Base-by-base conservation (phyloP, 371 early-diverging fungal species). In the Mortierella polycephala region DNA sequence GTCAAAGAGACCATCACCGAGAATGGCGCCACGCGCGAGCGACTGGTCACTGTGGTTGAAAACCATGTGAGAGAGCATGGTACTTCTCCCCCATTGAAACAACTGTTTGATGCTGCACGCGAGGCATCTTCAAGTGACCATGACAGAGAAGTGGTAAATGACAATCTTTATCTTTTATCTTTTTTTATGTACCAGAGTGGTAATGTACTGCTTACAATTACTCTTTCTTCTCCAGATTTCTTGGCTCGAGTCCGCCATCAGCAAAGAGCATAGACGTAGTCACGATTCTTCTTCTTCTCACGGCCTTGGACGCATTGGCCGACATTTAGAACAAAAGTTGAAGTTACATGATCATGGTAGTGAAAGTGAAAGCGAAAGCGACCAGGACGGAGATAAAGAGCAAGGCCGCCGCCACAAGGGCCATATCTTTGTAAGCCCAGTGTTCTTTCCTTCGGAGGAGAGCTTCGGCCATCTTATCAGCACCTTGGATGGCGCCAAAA, bases 381-480 rank as follows among this genome's bases (percentile, higher is more conserved):
- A 57, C 40, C 45, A 69, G 21, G 44, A 52, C 10, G 46, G 57
- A 12, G 69, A 68, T 14, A 18, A 55, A 30, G 14, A 68, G 44
- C 30, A 56, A 56, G 44, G 23, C 47, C 37, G 64, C 64, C 50
- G 30, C 1, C 51, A 20, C 40, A 42, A 66, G 4, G 55, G 14
- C 44, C 69, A 67, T 12, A 65, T 74, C 23, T 88, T 81, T 65
- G 85, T 86, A 60, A 85, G 85, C 62, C 88, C 88, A 5, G 63
- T 84, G 30, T 88, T 87, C 67, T 86, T 86, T 73, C 86, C 86
- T 8, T 85, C 85, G 13, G 86, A 86, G 64, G 67, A 67, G 0
- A 76, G 68, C 50, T 76, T 68, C 57, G 63, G 83, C 65, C 65
- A 77, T n/a, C 83, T 88, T 54, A 64, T 84, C 42, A 58, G 74